Evolutionary conservation across 2,329 filamentous ascomycete species (phyloP), one percentile per base, ranked within the genome.

Genomic region (Biscogniauxia mediterranea): DNA sequence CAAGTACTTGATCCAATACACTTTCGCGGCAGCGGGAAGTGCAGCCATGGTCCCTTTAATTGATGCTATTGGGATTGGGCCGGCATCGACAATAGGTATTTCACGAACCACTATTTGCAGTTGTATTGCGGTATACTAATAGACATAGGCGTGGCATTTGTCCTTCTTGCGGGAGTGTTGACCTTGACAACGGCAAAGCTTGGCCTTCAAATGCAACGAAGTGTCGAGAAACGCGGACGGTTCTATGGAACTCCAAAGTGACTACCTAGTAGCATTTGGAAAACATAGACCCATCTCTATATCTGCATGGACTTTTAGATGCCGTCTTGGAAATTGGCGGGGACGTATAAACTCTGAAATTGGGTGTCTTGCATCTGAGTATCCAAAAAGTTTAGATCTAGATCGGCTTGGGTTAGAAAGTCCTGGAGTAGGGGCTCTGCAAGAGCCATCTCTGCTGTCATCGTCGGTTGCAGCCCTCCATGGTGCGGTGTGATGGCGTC

Each of bases 381-480:
- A 23, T 76, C 72, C 3, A 76, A 70, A n/a, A 76, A 76, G 52
- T 74, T 68, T 28, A 76, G 57, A 32, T 76, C 73, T 9, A 75
- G 32, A 1, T 74, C 67, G 0, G 74, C 71, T 61, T 76, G 74
- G 0, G 70, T 70, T 6, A 76, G 51, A 0, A 76, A 64, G 20
- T 76, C 74, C 25, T 77, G 74, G 32, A 77, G 32, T 1, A 74
- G 75, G 0, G 75, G 74, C 38, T 77, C 75, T 0, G 72, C 71
- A 2, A 76, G 56, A 0, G 74, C 73, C 74, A 77, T 76, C 0
- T 73, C 74, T 0, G 74, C 71, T 1, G 75, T 76, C 52, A 65
- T 68, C 11, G 28, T 58, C 3, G 56, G 53, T 11, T 55, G 38
- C 28, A 56, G 58, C 19, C 32, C 55, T 32, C 46, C 28, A 32